phyloP scores from a whole-genome alignment of 2,329 filamentous ascomycete genomes.

The Nigrograna mackinnonii region DNA sequence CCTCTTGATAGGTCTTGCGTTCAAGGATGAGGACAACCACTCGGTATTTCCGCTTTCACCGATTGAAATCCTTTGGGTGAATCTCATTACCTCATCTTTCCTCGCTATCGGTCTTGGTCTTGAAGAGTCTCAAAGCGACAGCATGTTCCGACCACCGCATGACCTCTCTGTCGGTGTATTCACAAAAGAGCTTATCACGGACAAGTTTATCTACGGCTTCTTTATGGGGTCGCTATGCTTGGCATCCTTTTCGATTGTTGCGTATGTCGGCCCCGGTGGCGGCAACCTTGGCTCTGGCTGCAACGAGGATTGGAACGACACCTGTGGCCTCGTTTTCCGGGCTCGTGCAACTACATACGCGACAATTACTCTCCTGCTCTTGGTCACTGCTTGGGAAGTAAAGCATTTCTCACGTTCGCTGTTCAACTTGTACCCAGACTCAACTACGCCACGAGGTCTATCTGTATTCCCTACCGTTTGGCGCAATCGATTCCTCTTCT shows the following conservation, averaged over 20 bases:
- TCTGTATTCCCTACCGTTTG: constrained; percentile 44
- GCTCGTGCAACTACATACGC: constrained; percentile 50
- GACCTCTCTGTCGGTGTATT: constrained; percentile 49
- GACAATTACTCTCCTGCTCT: constrained; percentile 48
- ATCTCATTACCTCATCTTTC: constrained; percentile 52
- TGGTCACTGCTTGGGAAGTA: constrained; percentile 53
- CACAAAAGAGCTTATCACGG: constrained; percentile 49
- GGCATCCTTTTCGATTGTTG: constrained; percentile 48
- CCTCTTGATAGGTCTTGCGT: constrained; percentile 50
- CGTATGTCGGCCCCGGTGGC: constrained; percentile 45
- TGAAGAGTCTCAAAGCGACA: constrained; percentile 50
- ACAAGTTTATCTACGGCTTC: constrained; percentile 53
- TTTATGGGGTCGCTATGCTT: constrained; percentile 51
- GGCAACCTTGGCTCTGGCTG: constrained; percentile 48
- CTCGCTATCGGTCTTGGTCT: constrained; percentile 51
- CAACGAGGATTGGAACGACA: constrained; percentile 48
- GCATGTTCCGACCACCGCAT: constrained; percentile 51
- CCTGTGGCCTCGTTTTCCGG: constrained; percentile 48
- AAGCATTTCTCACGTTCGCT: constrained; percentile 49
- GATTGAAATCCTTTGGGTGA: constrained; percentile 53
- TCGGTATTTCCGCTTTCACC: constrained; percentile 52
- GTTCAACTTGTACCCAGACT: constrained; percentile 49
- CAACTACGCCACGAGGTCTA: constrained; percentile 21
- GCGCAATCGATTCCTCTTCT: constrained; percentile 50
- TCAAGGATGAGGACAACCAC: constrained; percentile 47